Evolutionary conservation across 2,329 filamentous ascomycete genomes (phyloP).

Genomic region (Venturia oleaginea): DNA sequence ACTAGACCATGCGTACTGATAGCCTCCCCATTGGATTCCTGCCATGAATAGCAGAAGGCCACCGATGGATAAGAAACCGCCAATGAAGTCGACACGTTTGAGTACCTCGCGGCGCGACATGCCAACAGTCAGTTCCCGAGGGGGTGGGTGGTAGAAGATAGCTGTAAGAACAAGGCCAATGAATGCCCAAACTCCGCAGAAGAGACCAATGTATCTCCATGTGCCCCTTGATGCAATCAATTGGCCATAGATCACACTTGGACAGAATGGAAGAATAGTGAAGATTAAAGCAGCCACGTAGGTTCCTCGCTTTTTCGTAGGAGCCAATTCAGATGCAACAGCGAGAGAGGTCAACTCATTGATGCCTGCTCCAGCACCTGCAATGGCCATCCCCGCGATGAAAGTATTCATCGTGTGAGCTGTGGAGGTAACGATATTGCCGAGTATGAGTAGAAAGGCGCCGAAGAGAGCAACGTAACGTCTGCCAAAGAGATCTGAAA

Average conservation of each 20-base stretch:
- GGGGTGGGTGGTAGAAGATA: slow-evolving; percentile 46
- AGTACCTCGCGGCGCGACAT: slow-evolving; percentile 35
- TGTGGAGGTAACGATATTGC: slow-evolving; percentile 51
- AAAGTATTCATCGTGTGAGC: slow-evolving; percentile 51
- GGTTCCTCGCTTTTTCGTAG: slow-evolving; percentile 53
- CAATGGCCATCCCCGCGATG: slow-evolving; percentile 40
- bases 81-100: slow-evolving; percentile 41
- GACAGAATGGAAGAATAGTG: slow-evolving; percentile 54
- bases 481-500: slow-evolving; percentile 56
- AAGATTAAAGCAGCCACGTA: slow-evolving; percentile 54
- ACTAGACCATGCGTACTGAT: slow-evolving; percentile 28
- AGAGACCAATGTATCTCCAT: slow-evolving; percentile 48
- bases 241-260: slow-evolving; percentile 53
- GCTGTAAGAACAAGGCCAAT: slow-evolving; percentile 43
- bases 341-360: slow-evolving; percentile 61
- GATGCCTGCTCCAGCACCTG: slow-evolving; percentile 57
- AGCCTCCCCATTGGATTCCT: slow-evolving; percentile 36
- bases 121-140: slow-evolving; percentile 34
- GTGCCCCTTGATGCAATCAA: slow-evolving; percentile 40
- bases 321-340: slow-evolving; percentile 58
- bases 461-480: slow-evolving; percentile 51
- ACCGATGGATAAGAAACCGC: slow-evolving; percentile 40
- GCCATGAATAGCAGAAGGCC: slow-evolving; percentile 45
- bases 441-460: slow-evolving; percentile 44
- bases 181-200: slow-evolving; percentile 44